Evolutionary conservation across 768 basidiomycete species (phyloP), one percentile per base, ranked within the genome.

Genomic region (Russula vinacea): DNA sequence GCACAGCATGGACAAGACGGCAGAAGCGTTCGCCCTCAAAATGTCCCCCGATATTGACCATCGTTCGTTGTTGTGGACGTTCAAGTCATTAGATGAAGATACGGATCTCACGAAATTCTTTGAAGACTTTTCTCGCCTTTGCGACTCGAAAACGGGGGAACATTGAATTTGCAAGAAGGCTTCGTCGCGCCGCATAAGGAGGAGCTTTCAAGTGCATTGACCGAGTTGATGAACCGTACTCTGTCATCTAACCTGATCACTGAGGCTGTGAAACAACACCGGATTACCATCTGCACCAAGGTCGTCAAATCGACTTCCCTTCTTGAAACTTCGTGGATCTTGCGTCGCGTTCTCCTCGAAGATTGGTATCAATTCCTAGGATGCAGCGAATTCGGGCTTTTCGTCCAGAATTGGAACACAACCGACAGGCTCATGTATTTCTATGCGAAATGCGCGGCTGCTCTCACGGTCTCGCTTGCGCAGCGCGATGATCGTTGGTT

Each of bases 101-200:
- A 17, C 4, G 3, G 62, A 59, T 19, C 26, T 55, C 3, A 52
- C 59, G 22, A n/a, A 59, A 26, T 64, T 64, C 42, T 64, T 59
- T 22, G 62, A 58, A 9, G 62, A 33, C 16, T 17, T 64, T n/a
- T 57, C 62, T 19, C 14, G 33, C 29, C n/a, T 64, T 40, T 64
- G 51, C n/a, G 8, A 0, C 24, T 39, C 58, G 14, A 19, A 8
- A 0, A 26, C 42, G 17, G 26, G 56, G 4, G 14, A 9, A 5
- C 5, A 16, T 16, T 40, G 39, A 22, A 57, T 35, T 7, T 14
- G 2, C 3, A 17, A 7, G 22, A 0, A 0, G 17, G 10, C 17
- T 44, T 63, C 50, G 22, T 63, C 26, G 26, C 1, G 39, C 50
- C 5, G n/a, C 44, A 63, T 42, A 5, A 14, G 39, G 29, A 0